Evolutionary conservation across 2,329 filamentous ascomycete species (phyloP).

Genomic region (Hymenotorrendiella dingleyae): DNA sequence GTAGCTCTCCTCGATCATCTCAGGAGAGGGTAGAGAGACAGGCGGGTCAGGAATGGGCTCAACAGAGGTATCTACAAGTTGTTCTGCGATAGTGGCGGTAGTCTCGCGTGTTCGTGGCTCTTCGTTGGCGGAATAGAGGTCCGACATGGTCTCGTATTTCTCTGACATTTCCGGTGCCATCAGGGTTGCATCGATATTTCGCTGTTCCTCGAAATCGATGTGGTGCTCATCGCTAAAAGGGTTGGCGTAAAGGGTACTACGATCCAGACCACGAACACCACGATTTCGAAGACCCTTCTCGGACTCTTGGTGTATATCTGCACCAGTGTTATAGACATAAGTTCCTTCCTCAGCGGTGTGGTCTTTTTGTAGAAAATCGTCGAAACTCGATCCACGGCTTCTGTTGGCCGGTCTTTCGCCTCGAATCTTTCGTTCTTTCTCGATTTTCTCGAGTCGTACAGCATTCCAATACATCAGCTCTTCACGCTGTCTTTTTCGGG

Average conservation of each 20-base stretch:
- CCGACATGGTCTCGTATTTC: slow-evolving; percentile 53
- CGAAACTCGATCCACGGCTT: slow-evolving; percentile 37
- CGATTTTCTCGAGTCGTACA: slow-evolving; percentile 44
- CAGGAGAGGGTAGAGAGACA: slow-evolving; percentile 22
- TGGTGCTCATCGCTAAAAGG: slow-evolving; percentile 43
- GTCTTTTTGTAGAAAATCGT: slow-evolving; percentile 52
- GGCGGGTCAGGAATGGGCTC: slow-evolving; percentile 23
- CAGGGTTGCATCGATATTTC: slow-evolving; percentile 35
- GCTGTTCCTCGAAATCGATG: slow-evolving; percentile 38
- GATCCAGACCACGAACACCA: slow-evolving; percentile 40
- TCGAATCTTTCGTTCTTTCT: slow-evolving; percentile 29
- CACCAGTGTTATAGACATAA: slow-evolving; percentile 52
- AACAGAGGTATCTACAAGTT: slow-evolving; percentile 27
- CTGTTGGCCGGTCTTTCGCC: slow-evolving; percentile 24
- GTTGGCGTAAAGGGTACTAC: slow-evolving; percentile 45
- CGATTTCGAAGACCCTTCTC: slow-evolving; percentile 44
- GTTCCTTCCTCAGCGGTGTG: slow-evolving; percentile 46
- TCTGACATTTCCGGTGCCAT: slow-evolving; percentile 35
- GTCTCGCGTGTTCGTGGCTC: slow-evolving; percentile 15
- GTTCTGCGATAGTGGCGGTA: slow-evolving; percentile 22
- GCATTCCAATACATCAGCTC: slow-evolving; percentile 63
- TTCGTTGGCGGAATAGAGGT: slow-evolving; percentile 28
- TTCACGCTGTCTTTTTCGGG: slow-evolving; percentile 54
- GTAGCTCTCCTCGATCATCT: slow-evolving; percentile 25
- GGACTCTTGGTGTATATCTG: slow-evolving; percentile 35